These are phyloP conservation scores for Plectosphaerella plurivora DNA, from an alignment of 2,329 filamentous ascomycete species.

Conservation along the genomic window DNA sequence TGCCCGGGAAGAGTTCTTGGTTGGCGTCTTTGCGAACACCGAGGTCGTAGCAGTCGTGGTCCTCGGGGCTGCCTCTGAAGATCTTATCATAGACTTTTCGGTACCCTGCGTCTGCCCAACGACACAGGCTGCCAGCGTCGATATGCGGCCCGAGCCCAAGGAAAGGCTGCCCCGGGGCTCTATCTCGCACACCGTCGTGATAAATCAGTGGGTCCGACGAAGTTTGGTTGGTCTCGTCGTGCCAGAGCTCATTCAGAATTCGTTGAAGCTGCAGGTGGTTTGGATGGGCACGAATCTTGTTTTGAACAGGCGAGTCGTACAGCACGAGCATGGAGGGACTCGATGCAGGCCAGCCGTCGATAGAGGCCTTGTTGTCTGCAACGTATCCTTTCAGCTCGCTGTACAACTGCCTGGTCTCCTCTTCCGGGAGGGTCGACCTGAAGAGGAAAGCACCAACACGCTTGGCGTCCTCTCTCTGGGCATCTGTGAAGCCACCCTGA, in stretches of 20 bases:
- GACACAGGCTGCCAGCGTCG: slow-evolving; percentile 35
- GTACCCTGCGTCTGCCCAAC: slow-evolving; percentile 35
- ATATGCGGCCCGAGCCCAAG: slow-evolving; percentile 37
- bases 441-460: slow-evolving; percentile 17
- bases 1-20: slow-evolving; percentile 26
- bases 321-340: slow-evolving; percentile 32
- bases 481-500: slow-evolving; percentile 11
- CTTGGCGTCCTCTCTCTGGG: slow-evolving; percentile 20
- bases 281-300: slow-evolving; percentile 28
- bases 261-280: slow-evolving; percentile 29
- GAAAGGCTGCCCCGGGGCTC: slow-evolving; percentile 30
- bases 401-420: slow-evolving; percentile 18
- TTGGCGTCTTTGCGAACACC: slow-evolving; percentile 26
- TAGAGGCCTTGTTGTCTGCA: slow-evolving; percentile 22
- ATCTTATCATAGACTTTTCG: slow-evolving; percentile 29
- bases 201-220: slow-evolving; percentile 31
- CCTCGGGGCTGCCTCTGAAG: slow-evolving; percentile 28
- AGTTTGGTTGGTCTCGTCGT: slow-evolving; percentile 20
- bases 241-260: slow-evolving; percentile 32
- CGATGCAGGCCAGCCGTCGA: slow-evolving; percentile 28
- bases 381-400: slow-evolving; percentile 25
- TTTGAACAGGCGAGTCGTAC: slow-evolving; percentile 33
- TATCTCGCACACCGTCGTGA: slow-evolving; percentile 31
- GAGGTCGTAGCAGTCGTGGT: slow-evolving; percentile 32
- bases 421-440: slow-evolving; percentile 13